A percentile compares a stretch with the other conserved stretches of the same genome.
Evolutionary conservation across 2,329 filamentous ascomycete genomes (phyloP).

Genomic region (Aphanocladium album): DNA sequence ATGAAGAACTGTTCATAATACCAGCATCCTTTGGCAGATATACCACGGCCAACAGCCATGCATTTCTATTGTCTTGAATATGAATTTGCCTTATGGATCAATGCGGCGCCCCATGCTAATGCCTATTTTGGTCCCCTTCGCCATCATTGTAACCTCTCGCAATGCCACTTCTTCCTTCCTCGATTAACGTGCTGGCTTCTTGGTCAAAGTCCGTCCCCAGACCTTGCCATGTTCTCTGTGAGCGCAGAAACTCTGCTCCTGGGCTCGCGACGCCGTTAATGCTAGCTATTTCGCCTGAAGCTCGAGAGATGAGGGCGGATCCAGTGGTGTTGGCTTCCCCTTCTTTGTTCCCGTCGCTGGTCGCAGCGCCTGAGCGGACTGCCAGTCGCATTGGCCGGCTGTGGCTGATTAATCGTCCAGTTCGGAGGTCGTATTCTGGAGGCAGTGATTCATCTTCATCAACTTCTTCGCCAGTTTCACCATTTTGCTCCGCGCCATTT

Average conservation of each 20-base stretch:
- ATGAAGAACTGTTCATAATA: background rate
- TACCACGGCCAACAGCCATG: no score
- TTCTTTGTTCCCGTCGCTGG: slow-evolving; percentile 15
- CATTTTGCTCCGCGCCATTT: slow-evolving; percentile 5
- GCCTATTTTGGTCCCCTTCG: slow-evolving; percentile 36
- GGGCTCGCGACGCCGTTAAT: slow-evolving; percentile 87
- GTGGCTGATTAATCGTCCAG: slow-evolving; percentile 74
- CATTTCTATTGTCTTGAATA: background rate
- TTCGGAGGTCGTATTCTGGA: slow-evolving; percentile 88
- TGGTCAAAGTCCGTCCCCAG: slow-evolving; percentile 77
- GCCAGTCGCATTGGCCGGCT: slow-evolving; percentile 64
- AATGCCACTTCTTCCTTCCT: slow-evolving; percentile 82
- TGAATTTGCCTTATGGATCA: background rate
- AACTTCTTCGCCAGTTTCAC: slow-evolving; percentile 34
- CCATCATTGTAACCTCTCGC: slow-evolving; percentile 84
- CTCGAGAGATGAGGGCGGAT: slow-evolving; percentile 51
- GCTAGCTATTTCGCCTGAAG: slow-evolving; percentile 63
- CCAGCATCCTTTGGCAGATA: no score
- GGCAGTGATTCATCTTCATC: slow-evolving; percentile 69
- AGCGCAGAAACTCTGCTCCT: slow-evolving; percentile 79
- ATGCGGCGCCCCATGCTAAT: slow-evolving; percentile 18
- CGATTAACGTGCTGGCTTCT: slow-evolving; percentile 62
- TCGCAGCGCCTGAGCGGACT: background rate
- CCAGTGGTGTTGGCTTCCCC: slow-evolving; percentile 18
- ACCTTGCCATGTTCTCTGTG: slow-evolving; percentile 84